Evolutionary conservation across 2,329 filamentous ascomycete genomes (phyloP), one percentile per base, ranked within the genome.

Genomic region (Paracoccidioides lutzii): DNA sequence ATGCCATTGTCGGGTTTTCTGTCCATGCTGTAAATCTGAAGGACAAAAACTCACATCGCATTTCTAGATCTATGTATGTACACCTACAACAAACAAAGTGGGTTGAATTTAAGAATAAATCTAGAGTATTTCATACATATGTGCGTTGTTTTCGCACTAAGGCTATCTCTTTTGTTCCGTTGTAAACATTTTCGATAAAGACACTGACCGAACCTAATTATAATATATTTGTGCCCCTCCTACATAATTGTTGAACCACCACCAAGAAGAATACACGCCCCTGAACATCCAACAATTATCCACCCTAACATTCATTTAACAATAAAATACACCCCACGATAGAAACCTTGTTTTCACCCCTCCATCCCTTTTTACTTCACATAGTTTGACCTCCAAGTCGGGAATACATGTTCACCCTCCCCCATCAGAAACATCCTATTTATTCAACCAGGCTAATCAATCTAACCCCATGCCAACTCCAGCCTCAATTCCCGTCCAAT

Each of bases 401-500:
- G 22, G 22, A 22, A 51, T 51, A 51, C 48, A 51, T 22, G 30
- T 28, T 12, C 9, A 30, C 14, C 10, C 1, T 28, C 14, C 35
- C 48, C 2, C 37, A 40, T 6, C 28, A 42, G 7, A 28, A n/a
- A 22, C 6, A 8, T 22, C 15, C 9, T 22, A 38, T 15, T 52
- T 14, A 40, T 14, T 15, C 12, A 35, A 42, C 14, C 8, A 15
- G 10, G 15, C 37, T 10, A 28, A 35, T 9, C 3, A 14, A 42
- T 22, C 49, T 7, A 8, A 44, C 38, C 37, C 12, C 49, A 53
- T 45, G 41, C 52, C 52, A 35, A 28, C 15, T 12, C 49, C 49
- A 30, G 8, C 51, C 30, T 12, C 66, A 15, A 64, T 73, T 43
- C 64, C 71, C 3, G 72, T 74, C 54, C 59, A 69, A 53, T 58